Conservation (phyloP, 2,329 filamentous ascomycete species). For the Capronia epimyces region DNA sequence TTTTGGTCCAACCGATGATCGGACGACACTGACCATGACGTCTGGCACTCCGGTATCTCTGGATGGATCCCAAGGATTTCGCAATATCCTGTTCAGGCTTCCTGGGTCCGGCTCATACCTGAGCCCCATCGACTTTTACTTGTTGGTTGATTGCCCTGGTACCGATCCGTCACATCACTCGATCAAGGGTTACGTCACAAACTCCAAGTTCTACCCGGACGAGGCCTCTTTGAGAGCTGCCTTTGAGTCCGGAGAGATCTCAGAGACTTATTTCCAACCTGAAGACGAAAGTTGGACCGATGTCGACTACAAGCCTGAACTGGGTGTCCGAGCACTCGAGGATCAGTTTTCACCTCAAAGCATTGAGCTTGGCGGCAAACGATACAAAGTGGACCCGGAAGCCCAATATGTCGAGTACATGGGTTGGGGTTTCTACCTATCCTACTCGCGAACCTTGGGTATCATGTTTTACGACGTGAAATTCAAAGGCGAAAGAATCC, state of each 20-base stretch:
- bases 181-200: constrained; percentile 43
- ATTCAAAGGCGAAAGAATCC: constrained; percentile 48
- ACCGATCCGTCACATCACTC: constrained; percentile 42
- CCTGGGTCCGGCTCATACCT: constrained; percentile 40
- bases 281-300: constrained; percentile 10
- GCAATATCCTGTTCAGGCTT: constrained; percentile 42
- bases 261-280: constrained; percentile 35
- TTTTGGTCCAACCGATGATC: constrained; percentile 27
- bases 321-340: constrained; percentile 8
- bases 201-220: constrained; percentile 37
- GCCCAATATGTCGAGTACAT: constrained; percentile 15
- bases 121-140: constrained; percentile 44
- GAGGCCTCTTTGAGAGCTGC: constrained; percentile 36
- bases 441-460: constrained; percentile 11
- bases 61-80: constrained; percentile 40
- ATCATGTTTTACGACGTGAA: constrained; percentile 34
- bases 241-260: constrained; percentile 38
- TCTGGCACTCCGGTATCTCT: constrained; percentile 37
- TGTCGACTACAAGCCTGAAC: constrained; percentile 19
- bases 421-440: constrained; percentile 15
- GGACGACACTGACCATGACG: constrained; percentile 28
- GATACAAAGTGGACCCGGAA: constrained; percentile 14
- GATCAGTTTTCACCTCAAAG: constrained; percentile 12
- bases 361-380: constrained; percentile 18
- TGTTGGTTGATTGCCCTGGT: constrained; percentile 42